Conservation (phyloP, 768 basidiomycete genomes). For the Boletus sp. region DNA sequence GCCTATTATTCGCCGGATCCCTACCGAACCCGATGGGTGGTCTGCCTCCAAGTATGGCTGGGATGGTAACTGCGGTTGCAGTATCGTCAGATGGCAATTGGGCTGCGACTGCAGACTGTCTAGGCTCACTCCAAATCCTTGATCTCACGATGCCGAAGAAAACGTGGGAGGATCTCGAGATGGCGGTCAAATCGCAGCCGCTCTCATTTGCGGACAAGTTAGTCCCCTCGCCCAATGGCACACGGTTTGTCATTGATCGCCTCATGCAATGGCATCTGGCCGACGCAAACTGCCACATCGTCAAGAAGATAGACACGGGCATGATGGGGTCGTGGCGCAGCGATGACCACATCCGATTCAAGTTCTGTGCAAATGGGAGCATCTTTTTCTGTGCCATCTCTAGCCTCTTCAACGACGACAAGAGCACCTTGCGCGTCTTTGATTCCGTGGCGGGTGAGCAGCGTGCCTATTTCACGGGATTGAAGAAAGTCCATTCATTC, state of each 20-base stretch:
- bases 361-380: slow-evolving; percentile 15
- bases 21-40: not conserved
- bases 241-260: slow-evolving; percentile 6
- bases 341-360: not conserved
- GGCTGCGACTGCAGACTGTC: slow-evolving; percentile 9
- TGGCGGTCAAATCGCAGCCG: not conserved
- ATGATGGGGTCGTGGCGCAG: not conserved
- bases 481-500: slow-evolving; percentile 8
- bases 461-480: slow-evolving; percentile 1
- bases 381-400: slow-evolving; percentile 2
- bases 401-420: slow-evolving; percentile 2
- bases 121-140: slow-evolving; percentile 7
- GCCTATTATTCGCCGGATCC: not conserved
- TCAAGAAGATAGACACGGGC: slow-evolving; percentile 14
- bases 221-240: slow-evolving; percentile 6
- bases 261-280: slow-evolving; percentile 2
- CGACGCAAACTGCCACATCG: not conserved
- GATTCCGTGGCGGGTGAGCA: slow-evolving; percentile 10
- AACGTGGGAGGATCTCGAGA: slow-evolving; percentile 1
- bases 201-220: not conserved
- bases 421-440: slow-evolving; percentile 9
- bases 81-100: slow-evolving; percentile 23
- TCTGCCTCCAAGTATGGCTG: not conserved
- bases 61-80: not conserved
- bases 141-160: not conserved